These are phyloP conservation scores for Pyrus pyrifolia DNA, from an alignment of 306 rosid genomes.

Conservation along the genomic window DNA sequence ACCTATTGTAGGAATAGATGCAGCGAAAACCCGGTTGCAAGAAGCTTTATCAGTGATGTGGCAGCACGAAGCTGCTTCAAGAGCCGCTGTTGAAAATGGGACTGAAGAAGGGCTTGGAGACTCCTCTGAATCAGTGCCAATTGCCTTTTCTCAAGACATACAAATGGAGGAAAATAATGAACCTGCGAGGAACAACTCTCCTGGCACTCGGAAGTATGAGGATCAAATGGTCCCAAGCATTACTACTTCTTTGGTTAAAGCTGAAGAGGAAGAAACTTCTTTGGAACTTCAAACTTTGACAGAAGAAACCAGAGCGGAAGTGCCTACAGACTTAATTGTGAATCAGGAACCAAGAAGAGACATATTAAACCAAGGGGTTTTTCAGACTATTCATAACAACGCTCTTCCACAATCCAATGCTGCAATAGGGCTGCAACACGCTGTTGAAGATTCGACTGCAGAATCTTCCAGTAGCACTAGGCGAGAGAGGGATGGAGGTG, in stretches of 20 bases:
- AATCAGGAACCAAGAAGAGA: slow-evolving; percentile 45
- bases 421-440: slow-evolving; percentile 21
- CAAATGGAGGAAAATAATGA: slow-evolving; percentile 68
- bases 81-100: slow-evolving; percentile 73
- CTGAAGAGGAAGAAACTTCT: slow-evolving; percentile 68
- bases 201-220: slow-evolving; percentile 45
- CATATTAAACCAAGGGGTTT: slow-evolving; percentile 22
- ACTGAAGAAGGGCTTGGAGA: slow-evolving; percentile 93
- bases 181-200: slow-evolving; percentile 41
- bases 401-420: slow-evolving; percentile 22
- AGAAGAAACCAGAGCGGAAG: slow-evolving; percentile 69
- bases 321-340: slow-evolving; percentile 49
- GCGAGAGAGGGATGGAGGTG: slow-evolving; percentile 83
- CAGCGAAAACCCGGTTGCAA: slow-evolving; percentile 61
- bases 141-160: slow-evolving; percentile 65
- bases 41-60: slow-evolving; percentile 68
- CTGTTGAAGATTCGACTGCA: slow-evolving; percentile 58
- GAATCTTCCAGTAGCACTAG: slow-evolving; percentile 69
- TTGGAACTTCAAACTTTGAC: slow-evolving; percentile 34
- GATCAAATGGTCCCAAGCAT: slow-evolving; percentile 94
- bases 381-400: slow-evolving; percentile 27
- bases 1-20: slow-evolving; percentile 69
- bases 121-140: slow-evolving; percentile 53
- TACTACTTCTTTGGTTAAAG: slow-evolving; percentile 55
- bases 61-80: slow-evolving; percentile 79